A percentile compares a stretch with the other conserved stretches of the same genome.
These are phyloP conservation scores for Pisolithus marmoratus DNA, from an alignment of 768 basidiomycete genomes.

Conservation along the genomic window DNA sequence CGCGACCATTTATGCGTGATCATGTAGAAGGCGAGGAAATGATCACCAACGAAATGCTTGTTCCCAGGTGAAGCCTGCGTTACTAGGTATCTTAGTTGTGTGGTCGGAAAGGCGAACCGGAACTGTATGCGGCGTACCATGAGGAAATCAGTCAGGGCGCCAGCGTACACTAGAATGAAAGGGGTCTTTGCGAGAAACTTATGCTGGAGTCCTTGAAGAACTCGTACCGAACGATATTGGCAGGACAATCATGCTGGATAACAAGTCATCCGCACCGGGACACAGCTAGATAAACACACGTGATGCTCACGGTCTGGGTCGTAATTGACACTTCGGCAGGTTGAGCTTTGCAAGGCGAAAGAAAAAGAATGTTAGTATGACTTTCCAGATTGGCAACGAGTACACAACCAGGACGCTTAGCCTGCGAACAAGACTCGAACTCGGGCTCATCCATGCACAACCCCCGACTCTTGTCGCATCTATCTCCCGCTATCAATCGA, in stretches of 20 bases:
- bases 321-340: slow-evolving; percentile 73
- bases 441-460: slow-evolving; percentile 61
- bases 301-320: slow-evolving; percentile 59
- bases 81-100: slow-evolving; percentile 91
- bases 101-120: slow-evolving; percentile 74
- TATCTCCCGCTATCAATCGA: slow-evolving; percentile 88
- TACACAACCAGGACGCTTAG: slow-evolving; percentile 29
- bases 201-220: slow-evolving; percentile 84
- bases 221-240: slow-evolving; percentile 62
- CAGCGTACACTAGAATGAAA: not conserved
- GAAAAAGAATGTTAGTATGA: not conserved
- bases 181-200: slow-evolving; percentile 11
- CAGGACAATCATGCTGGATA: slow-evolving; percentile 63
- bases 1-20: slow-evolving; percentile 78
- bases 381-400: not conserved
- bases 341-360: slow-evolving; percentile 69
- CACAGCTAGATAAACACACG: not conserved
- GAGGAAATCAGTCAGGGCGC: not conserved
- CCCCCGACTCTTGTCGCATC: slow-evolving; percentile 59
- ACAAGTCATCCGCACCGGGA: slow-evolving; percentile 5
- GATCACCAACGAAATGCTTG: slow-evolving; percentile 52
- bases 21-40: slow-evolving; percentile 81
- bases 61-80: slow-evolving; percentile 91
- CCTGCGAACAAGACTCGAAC: slow-evolving; percentile 73
- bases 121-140: slow-evolving; percentile 52